These are phyloP conservation scores for Rubroboletus pulcherrimus DNA, from an alignment of 768 basidiomycete species.

Conservation along the genomic window DNA sequence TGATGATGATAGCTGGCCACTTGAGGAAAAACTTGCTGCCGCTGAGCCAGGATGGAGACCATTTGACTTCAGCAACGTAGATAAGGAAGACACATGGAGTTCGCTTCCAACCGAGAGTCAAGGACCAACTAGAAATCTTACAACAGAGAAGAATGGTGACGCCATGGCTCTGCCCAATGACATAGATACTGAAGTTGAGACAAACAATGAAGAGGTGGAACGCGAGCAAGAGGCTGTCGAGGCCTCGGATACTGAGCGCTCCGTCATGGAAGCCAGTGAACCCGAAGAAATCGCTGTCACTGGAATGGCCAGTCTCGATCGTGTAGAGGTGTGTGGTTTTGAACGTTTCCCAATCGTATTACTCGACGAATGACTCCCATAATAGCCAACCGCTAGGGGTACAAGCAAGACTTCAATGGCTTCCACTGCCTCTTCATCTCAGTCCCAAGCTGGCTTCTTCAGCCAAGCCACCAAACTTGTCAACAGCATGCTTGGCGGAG, in stretches of 20 bases:
- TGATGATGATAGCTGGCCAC: conserved; percentile 70
- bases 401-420: conserved; percentile 56
- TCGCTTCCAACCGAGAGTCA: conserved; percentile 61
- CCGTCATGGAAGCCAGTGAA: conserved; percentile 30
- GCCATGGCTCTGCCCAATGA: not conserved
- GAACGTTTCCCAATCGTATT: not conserved
- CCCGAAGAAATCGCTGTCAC: conserved; percentile 40
- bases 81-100: conserved; percentile 78
- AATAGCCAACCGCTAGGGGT: conserved; percentile 32
- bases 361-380: conserved; percentile 7
- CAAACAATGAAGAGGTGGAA: conserved; percentile 8
- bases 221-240: conserved; percentile 25
- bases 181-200: conserved; percentile 10
- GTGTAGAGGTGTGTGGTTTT: conserved; percentile 39
- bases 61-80: conserved; percentile 47
- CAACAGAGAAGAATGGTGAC: conserved; percentile 8
- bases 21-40: conserved; percentile 59
- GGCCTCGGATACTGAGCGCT: conserved; percentile 34
- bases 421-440: conserved; percentile 37
- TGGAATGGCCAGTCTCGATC: conserved; percentile 35
- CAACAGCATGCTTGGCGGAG: conserved; percentile 59
- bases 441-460: conserved; percentile 58
- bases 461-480: conserved; percentile 68
- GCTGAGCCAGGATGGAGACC: conserved; percentile 57
- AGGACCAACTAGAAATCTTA: conserved; percentile 26